Evolutionary conservation across 805 yeast species (phyloP), one percentile per base, ranked within the genome.

Genomic region (Zygotorulaspora florentina): DNA sequence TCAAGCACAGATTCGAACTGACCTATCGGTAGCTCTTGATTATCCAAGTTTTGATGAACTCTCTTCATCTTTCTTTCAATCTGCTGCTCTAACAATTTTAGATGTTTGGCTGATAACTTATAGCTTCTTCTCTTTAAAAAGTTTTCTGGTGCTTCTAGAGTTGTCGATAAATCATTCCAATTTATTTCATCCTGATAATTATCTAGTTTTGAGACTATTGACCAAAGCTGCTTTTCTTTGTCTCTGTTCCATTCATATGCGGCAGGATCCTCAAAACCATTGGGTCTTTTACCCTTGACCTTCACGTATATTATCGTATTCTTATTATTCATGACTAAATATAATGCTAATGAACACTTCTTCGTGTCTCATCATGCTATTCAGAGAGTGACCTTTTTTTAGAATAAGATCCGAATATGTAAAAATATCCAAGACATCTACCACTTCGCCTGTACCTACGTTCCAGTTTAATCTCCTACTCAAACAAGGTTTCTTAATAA

Each of bases 261-360:
- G 2, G 55, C 55, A 1, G 79, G 77, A 47, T 73, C 76, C 3
- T 46, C 57, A 40, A 71, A 68, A 1, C 68, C 72, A n/a, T 62
- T 57, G 2, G 66, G 66, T 27, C 77, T 59, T n/a, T 66, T 59
- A 5, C 70, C 69, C 23, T 72, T 71, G 12, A 73, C 68, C 37
- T 76, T 68, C 30, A 76, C 61, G 52, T 74, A 75, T 4, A 75
- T 75, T 8, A 66, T 51, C 1, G 68, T 66, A 44, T 64, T 64
- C 12, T 42, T 42, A 34, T 57, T 57, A 46, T 63, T 54, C 68
- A 63, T 64, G 1, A 28, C 13, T 20, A 20, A 5, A 20, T 20
- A 20, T n/a, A 20, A 20, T 20, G 25, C 25, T 7, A 7, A 20
- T 20, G 25, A 7, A 20, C 7, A 7, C 25, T 4, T 20, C 25